Evolutionary conservation across 148 eudicot genomes (phyloP), one percentile per base, ranked within the genome.

Genomic region (Vaccinium myrtillus): DNA sequence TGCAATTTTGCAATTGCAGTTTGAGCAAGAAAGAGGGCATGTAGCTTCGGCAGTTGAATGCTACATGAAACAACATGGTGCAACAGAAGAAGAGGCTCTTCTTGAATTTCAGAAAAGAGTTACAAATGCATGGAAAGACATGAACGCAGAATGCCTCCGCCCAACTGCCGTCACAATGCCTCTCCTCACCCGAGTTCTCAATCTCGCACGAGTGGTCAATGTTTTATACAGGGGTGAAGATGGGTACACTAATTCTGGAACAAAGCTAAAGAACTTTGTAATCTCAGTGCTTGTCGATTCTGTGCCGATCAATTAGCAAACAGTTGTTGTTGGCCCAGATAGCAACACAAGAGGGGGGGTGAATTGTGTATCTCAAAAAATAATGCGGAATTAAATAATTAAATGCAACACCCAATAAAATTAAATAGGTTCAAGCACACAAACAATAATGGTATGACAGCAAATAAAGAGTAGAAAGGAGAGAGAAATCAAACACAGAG

Each of bases 161-260:
- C 93, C 90, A 36, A 65, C 82, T 27, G 43, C 21, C 48, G 83
- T 88, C 27, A 86, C 91, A 6, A 89, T 76, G 71, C 87, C 88
- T 65, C 73, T 88, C 2, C 70, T 91, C 16, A 53, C 77, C 65
- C 87, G 85, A 6, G 74, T 89, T 48, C 61, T 89, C 13, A 92
- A 94, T 79, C 51, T 85, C 5, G 85, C 87, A 67, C 83, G 91
- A 0, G 80, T 86, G 6, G 86, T 89, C 0, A 53, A 90, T 83
- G 86, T 90, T 21, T 51, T 94, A 0, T 92, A 90, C 76, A 86
- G 86, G 8, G 90, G 84, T 10, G 87, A 76, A 78, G 97, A 94
- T 81, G 87, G 89, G 6, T 94, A 86, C 71, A 91, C 94, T 6
- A 65, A 87, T 49, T 83, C 91, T n/a, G 30, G 49, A 39, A 53